Conservation (phyloP, 129 eudicot genomes). For the Gnaphalium uliginosum region DNA sequence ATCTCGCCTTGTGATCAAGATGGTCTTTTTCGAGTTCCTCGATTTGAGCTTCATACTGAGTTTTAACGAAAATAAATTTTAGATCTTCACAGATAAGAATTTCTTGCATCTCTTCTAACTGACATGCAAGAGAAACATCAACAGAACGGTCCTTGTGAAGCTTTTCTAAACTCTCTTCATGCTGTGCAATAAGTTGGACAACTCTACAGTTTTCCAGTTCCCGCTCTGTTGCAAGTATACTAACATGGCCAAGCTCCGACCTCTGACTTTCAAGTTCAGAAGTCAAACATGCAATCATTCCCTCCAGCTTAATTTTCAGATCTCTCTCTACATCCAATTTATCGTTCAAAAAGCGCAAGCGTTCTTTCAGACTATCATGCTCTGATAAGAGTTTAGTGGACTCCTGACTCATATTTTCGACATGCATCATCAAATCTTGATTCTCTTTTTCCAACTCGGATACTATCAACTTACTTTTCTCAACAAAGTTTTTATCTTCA, state of each 20-base stretch:
- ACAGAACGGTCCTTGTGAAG: constrained; percentile 31
- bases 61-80: constrained; percentile 33
- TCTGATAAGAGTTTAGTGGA: constrained; percentile 37
- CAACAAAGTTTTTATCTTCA: constrained; percentile 46
- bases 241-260: constrained; percentile 46
- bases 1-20: neutral
- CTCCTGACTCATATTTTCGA: constrained; percentile 38
- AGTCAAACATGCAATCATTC: constrained; percentile 39
- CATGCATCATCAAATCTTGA: constrained; percentile 43
- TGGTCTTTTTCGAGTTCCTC: constrained; percentile 38
- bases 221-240: constrained; percentile 41
- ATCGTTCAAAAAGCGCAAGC: constrained; percentile 38
- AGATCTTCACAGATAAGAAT: constrained; percentile 51
- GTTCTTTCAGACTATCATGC: constrained; percentile 43
- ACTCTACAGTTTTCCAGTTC: constrained; percentile 48
- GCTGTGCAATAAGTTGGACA: constrained; percentile 31
- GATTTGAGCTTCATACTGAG: constrained; percentile 41
- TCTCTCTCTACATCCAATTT: constrained; percentile 48
- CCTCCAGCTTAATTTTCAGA: constrained; percentile 53
- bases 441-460: constrained; percentile 56
- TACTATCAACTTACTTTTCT: constrained; percentile 41
- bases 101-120: constrained; percentile 48
- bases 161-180: constrained; percentile 40
- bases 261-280: constrained; percentile 44
- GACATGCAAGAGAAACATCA: constrained; percentile 24